Percentiles rank a stretch among this genome's conserved stretches.
These are phyloP conservation scores for Anthracocystis setariae DNA, from an alignment of 1,284 basidiomycete genomes.

Conservation along the genomic window DNA sequence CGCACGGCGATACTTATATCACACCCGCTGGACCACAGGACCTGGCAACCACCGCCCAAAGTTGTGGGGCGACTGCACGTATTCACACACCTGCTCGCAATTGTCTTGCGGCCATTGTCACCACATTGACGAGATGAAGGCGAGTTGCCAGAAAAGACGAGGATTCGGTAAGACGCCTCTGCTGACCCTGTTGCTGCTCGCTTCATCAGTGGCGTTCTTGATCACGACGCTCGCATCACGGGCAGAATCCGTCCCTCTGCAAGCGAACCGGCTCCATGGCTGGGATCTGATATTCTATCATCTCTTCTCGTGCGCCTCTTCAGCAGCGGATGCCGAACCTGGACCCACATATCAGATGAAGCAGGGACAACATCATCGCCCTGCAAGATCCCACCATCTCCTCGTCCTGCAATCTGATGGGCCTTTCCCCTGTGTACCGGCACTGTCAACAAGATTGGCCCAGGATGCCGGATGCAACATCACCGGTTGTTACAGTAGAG, in stretches of 20 bases:
- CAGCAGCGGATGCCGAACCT: no score
- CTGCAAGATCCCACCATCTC: no score
- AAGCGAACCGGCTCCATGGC: not conserved
- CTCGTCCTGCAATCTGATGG: no score
- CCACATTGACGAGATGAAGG: slow-evolving; percentile 2
- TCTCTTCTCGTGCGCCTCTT: no score
- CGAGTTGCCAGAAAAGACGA: no score
- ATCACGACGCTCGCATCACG: not conserved
- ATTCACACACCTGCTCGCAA: not conserved
- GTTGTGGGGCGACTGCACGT: not conserved
- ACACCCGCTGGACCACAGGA: not conserved
- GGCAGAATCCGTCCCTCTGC: not conserved
- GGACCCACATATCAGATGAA: no score
- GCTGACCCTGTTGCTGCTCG: not conserved
- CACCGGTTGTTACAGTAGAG: no score
- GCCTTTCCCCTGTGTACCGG: no score
- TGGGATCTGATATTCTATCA: not conserved
- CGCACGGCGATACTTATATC: slow-evolving; percentile 14
- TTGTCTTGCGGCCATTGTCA: not conserved
- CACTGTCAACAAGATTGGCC: no score
- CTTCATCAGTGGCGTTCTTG: not conserved
- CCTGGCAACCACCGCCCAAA: not conserved
- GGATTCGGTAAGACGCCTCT: not conserved
- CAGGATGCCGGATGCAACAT: no score
- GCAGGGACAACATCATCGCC: no score